Base-by-base conservation (phyloP, 2,329 filamentous ascomycete species). In the Teratosphaeria pseudoeucalypti region DNA sequence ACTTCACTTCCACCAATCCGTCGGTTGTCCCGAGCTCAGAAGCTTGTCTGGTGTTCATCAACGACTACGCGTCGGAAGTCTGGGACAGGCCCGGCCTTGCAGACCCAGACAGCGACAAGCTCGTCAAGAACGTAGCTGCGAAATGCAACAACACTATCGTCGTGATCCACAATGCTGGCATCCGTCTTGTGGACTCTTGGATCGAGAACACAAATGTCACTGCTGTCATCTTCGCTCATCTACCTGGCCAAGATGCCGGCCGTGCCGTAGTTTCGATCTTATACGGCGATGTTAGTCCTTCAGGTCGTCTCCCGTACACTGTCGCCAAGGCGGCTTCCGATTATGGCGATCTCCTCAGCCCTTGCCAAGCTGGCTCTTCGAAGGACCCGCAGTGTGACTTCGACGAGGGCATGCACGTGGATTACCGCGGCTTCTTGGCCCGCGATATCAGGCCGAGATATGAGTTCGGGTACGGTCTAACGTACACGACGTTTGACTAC, bases 171-270 rank as follows among this genome's bases (percentile, higher is more conserved):
- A 87, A 85, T 52, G 83, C 84, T 1, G 85, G 85, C 0, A 75
- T 81, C 10, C 77, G 85, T 1, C 70, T 85, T 0, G 80, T 87
- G 0, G 84, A 87, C 61, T 73, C 75, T 1, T 88, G 83, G 75
- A 76, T 84, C 61, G 80, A 87, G 55, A 79, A 88, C 60, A 74
- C 78, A 7, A 87, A 88, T 62, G 79, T 88, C 37, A 87, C 84
- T 0, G 84, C 80, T 1, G 74, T 88, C 16, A 76, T 88, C 0
- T 83, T 83, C 63, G 85, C 82, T 4, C 85, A 87, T 65, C 74
- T 87, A 0, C 85, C 85, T 0, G 85, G 85, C 0, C 83, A 88
- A 66, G 82, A 85, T 59, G 82, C 80, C 1, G 85, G 85, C 0
- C 72, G 74, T 1, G 79, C 82, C 0, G 66, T 86, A 6, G 79